These are phyloP conservation scores for Leishmania arabica DNA, from an alignment of 208 protist genomes.

Conservation along the genomic window DNA sequence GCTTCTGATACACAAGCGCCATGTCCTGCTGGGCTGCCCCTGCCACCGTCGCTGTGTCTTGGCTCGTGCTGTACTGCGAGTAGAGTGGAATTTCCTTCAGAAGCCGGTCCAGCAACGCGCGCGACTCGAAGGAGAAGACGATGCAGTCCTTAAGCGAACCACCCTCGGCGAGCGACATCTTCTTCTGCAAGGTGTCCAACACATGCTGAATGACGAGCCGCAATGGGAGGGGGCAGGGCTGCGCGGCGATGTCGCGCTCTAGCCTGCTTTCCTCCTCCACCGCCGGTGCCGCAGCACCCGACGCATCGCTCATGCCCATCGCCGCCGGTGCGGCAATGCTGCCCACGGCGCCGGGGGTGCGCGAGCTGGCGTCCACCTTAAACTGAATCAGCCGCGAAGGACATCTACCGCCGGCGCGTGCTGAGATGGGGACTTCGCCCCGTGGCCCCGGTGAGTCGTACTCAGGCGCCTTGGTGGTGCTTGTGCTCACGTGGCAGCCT, in stretches of 20 bases:
- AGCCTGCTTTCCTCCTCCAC: slow-evolving; percentile 34
- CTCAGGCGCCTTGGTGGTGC: background rate
- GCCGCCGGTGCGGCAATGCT: background rate
- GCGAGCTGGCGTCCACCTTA: slow-evolving; percentile 2
- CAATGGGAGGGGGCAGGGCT: slow-evolving; percentile 86
- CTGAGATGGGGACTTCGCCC: background rate
- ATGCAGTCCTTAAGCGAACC: slow-evolving; percentile 81
- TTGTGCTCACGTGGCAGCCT: background rate
- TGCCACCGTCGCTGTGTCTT: background rate
- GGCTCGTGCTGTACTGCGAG: slow-evolving; percentile 35
- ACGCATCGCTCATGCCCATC: background rate
- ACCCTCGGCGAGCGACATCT: slow-evolving; percentile 66
- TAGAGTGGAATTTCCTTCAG: slow-evolving; percentile 86
- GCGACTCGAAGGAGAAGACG: slow-evolving; percentile 80
- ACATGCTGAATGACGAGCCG: slow-evolving; percentile 79
- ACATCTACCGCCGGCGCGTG: background rate
- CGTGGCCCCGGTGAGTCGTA: slow-evolving; percentile 1
- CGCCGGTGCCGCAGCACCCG: background rate
- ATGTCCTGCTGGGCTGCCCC: slow-evolving; percentile 15
- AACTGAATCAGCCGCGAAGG: slow-evolving; percentile 29
- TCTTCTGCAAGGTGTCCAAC: slow-evolving; percentile 53
- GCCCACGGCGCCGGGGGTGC: background rate
- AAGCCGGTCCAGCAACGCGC: slow-evolving; percentile 76
- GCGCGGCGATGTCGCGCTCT: slow-evolving; percentile 55
- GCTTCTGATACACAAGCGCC: slow-evolving; percentile 61